These are phyloP conservation scores for Hypocreales sp. DNA, from an alignment of 2,329 filamentous ascomycete genomes.

Conservation along the genomic window DNA sequence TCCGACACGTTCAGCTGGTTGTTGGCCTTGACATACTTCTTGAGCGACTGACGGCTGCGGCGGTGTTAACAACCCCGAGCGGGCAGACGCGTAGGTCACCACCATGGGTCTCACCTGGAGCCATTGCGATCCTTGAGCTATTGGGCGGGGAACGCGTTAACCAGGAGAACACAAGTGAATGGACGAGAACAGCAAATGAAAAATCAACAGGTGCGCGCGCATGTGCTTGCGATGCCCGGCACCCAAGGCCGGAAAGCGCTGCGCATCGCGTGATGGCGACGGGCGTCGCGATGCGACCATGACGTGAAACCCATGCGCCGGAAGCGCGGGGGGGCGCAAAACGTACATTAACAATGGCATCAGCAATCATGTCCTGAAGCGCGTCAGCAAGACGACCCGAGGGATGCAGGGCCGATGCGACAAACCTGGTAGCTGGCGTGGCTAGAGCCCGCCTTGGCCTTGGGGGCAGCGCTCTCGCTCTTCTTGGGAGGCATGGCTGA, in stretches of 20 bases:
- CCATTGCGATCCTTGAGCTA: slow-evolving; percentile 49
- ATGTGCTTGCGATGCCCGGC: too few relatives aligned
- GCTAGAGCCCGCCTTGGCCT: slow-evolving; percentile 32
- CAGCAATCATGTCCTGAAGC: slow-evolving; percentile 44
- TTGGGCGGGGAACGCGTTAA: slow-evolving; percentile 21
- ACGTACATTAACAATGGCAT: slow-evolving; percentile 46
- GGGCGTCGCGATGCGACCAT: not conserved
- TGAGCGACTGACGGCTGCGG: slow-evolving; percentile 39
- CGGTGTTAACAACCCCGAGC: slow-evolving; percentile 1
- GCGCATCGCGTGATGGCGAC: not conserved
- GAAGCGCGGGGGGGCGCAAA: slow-evolving; percentile 13
- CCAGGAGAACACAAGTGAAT: slow-evolving; percentile 1
- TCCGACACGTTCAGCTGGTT: slow-evolving; percentile 30
- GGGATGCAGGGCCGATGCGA: slow-evolving; percentile 4
- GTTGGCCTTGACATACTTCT: slow-evolving; percentile 45
- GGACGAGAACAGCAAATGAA: too few relatives aligned
- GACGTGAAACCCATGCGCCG: slow-evolving; percentile 18
- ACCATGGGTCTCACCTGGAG: slow-evolving; percentile 20
- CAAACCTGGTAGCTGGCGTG: slow-evolving; percentile 46
- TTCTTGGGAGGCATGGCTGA: slow-evolving; percentile 49
- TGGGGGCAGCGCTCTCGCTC: slow-evolving; percentile 22
- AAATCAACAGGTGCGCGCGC: too few relatives aligned
- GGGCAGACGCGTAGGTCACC: not conserved
- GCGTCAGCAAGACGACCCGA: slow-evolving; percentile 9
- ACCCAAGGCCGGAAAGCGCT: too few relatives aligned